These are phyloP conservation scores for Phytophthora aleatoria DNA, from an alignment of 352 stramenopile species.

Conservation along the genomic window DNA sequence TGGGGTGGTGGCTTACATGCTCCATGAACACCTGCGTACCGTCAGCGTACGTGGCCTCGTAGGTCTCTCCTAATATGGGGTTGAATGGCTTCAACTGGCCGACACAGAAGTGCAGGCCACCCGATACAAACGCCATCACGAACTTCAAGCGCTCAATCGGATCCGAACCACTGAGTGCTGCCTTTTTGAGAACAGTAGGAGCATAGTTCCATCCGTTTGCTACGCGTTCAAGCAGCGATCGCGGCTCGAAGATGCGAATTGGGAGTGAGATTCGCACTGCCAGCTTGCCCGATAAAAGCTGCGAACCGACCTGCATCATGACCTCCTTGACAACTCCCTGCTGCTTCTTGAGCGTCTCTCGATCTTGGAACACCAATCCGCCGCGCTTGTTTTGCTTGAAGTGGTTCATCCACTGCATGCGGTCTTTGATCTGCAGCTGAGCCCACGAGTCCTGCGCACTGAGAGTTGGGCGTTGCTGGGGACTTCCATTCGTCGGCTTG, in stretches of 20 bases:
- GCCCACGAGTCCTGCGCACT: constrained; percentile 48
- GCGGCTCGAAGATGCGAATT: constrained; percentile 79
- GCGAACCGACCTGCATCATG: constrained; percentile 74
- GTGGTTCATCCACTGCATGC: constrained; percentile 57
- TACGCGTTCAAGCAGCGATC: constrained; percentile 75
- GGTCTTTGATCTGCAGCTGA: constrained; percentile 53
- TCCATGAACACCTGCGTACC: constrained; percentile 72
- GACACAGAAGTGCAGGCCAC: constrained; percentile 74
- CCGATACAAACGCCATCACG: constrained; percentile 71
- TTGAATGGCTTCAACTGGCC: constrained; percentile 85
- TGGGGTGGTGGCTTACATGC: constrained; percentile 75
- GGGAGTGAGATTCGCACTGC: constrained; percentile 74
- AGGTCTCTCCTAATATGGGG: constrained; percentile 81
- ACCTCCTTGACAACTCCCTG: constrained; percentile 83
- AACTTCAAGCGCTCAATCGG: constrained; percentile 73
- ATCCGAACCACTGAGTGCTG: constrained; percentile 48
- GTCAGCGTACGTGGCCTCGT: constrained; percentile 75
- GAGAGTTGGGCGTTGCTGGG: constrained; percentile 14
- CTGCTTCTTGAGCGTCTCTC: constrained; percentile 76
- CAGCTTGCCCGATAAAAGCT: constrained; percentile 71
- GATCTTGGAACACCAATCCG: constrained; percentile 67
- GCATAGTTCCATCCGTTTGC: constrained; percentile 79
- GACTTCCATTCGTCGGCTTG: constrained; percentile 10
- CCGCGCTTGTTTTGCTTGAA: constrained; percentile 81
- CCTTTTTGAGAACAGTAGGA: constrained; percentile 77